Evolutionary conservation across 305 asterid genomes (phyloP), one percentile per base, ranked within the genome.

Genomic region (Rubia balearica): DNA sequence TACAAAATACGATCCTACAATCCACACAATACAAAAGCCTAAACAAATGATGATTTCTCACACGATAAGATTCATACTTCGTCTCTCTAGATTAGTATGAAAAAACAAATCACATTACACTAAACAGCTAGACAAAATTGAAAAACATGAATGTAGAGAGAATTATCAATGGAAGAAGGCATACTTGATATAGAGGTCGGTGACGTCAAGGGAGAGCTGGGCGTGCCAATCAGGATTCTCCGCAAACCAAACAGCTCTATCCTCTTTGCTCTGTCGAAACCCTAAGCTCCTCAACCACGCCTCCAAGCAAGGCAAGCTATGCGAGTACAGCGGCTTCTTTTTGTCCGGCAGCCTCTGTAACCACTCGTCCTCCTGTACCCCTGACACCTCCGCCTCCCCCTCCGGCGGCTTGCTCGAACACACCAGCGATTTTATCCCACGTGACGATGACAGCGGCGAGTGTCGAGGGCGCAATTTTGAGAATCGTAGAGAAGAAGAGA

Each of bases 301-400:
- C 74, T 94, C 99, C 16, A 91, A 80, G 76, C 96, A 89, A 13
- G 97, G 97, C 84, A 94, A 83, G 74, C 99, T 94, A 83, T 91
- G 99, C 57, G 97, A 85, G 69, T 94, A 94, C 69, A 94, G 69
- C 22, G 97, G 82, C 79, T 88, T 94, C 83, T 84, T 85, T 75
- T 87, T 91, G 8, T 94, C 99, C 7, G 99, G 99, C 33, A 91
- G 71, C 78, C 81, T 87, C 79, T 89, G 88, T 64, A 91, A 61
- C 97, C 98, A 94, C 72, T 89, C 96, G 22, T 93, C 98, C 67
- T 80, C 86, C 67, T 81, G 85, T 16, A 70, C 76, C 41, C 71
- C 84, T 3, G 88, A 73, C 17, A 84, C 76, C 71, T 62, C 86
- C 67, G 83, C 96, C 66, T 78, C 92, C 17, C 80, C 96, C 66